Evolutionary conservation across 352 stramenopile species (phyloP).

Genomic region (Globisporangium irregulare): DNA sequence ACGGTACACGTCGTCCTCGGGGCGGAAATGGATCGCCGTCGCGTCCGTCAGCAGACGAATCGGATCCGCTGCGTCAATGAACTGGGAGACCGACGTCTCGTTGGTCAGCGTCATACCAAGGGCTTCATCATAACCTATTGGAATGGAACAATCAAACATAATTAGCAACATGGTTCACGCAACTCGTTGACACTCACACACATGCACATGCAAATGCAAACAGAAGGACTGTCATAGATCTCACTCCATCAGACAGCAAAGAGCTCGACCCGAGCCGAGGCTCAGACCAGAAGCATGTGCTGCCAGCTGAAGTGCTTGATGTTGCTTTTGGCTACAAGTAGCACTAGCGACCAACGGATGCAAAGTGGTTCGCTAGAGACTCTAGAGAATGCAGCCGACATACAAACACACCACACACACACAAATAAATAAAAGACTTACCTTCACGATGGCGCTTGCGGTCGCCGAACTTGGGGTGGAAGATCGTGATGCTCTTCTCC

Average conservation of each 20-base stretch:
- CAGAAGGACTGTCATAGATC: conserved; percentile 80
- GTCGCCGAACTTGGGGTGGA: conserved; percentile 97
- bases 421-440: conserved; percentile 31
- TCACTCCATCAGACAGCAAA: conserved; percentile 62
- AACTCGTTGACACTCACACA: neutral
- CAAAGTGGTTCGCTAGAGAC: conserved; percentile 74
- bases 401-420: conserved; percentile 27
- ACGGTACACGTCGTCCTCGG: conserved; percentile 75
- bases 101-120: conserved; percentile 84
- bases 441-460: conserved; percentile 93
- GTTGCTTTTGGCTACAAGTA: conserved; percentile 89
- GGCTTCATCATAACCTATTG: conserved; percentile 90
- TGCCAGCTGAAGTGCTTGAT: conserved; percentile 76
- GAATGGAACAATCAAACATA: conserved; percentile 4
- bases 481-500: conserved; percentile 93
- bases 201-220: conserved; percentile 11
- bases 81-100: conserved; percentile 82
- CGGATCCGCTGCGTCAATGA: conserved; percentile 89
- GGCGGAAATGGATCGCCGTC: conserved; percentile 92
- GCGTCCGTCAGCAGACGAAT: conserved; percentile 95
- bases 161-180: neutral
- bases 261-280: conserved; percentile 21
- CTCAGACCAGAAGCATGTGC: conserved; percentile 34
- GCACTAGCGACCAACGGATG: conserved; percentile 77
- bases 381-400: conserved; percentile 88